Evolutionary conservation across 2,329 filamentous ascomycete genomes (phyloP).

Genomic region (Penicillium freii): DNA sequence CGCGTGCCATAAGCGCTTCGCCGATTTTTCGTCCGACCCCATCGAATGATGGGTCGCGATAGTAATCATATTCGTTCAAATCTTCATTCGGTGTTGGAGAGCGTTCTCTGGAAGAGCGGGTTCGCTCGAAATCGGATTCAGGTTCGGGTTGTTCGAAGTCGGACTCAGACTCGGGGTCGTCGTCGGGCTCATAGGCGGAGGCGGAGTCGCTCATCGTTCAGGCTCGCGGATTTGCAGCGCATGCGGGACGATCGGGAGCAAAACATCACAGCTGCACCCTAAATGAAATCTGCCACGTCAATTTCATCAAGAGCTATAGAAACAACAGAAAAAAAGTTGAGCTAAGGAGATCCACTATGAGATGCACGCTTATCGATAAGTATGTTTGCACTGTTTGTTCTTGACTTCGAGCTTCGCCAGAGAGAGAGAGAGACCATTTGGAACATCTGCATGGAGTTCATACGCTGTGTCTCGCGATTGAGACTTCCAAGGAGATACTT

Average conservation of each 20-base stretch:
- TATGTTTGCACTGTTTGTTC: constrained; percentile 43
- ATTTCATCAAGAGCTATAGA: constrained; percentile 3
- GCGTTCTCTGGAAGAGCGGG: constrained; percentile 3
- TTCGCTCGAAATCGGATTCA: constrained; percentile 19
- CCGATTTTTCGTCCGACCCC: neutral
- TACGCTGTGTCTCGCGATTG: constrained; percentile 28
- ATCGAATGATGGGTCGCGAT: neutral
- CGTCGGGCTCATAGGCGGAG: constrained; percentile 31
- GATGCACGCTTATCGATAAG: constrained; percentile 22
- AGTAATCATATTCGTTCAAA: neutral
- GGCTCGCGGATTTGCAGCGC: constrained; percentile 36
- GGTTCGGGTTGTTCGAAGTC: constrained; percentile 21
- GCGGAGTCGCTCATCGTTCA: constrained; percentile 39
- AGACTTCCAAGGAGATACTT: constrained; percentile 14
- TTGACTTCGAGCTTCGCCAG: neutral
- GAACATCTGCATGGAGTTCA: constrained; percentile 29
- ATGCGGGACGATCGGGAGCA: constrained; percentile 17
- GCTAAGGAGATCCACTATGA: constrained; percentile 11
- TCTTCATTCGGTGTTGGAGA: constrained; percentile 4
- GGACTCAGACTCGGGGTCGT: constrained; percentile 27
- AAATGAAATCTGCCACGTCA: constrained; percentile 2
- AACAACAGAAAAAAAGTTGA: constrained; percentile 13
- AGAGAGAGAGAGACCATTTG: neutral
- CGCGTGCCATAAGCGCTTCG: constrained; percentile 4
- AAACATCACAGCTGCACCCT: constrained; percentile 29